phyloP scores from a whole-genome alignment of 805 yeast species.

The Kregervanrija pseudodelftensis region DNA sequence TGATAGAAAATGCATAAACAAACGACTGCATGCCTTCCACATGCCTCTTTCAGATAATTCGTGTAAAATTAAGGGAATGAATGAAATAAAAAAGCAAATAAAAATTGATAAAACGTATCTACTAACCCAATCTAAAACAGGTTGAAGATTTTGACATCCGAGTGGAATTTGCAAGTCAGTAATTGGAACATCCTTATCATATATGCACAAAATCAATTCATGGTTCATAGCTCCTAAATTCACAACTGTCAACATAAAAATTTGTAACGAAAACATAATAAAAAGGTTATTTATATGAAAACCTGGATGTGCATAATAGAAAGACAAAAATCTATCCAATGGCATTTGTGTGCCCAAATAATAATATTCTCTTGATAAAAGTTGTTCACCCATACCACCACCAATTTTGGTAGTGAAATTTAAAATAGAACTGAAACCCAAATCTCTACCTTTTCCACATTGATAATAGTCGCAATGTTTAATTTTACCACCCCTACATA shows the following conservation, averaged over 20 bases:
- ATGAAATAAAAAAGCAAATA: slow-evolving; percentile 88
- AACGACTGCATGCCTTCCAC: slow-evolving; percentile 63
- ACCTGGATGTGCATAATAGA: slow-evolving; percentile 96
- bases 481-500: slow-evolving; percentile 85
- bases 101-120: slow-evolving; percentile 84
- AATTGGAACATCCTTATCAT: slow-evolving; percentile 58
- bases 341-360: slow-evolving; percentile 87
- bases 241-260: slow-evolving; percentile 73
- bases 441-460: slow-evolving; percentile 94
- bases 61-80: slow-evolving; percentile 80
- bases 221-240: slow-evolving; percentile 73
- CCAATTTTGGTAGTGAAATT: slow-evolving; percentile 95
- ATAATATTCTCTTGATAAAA: slow-evolving; percentile 85
- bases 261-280: slow-evolving; percentile 78
- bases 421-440: slow-evolving; percentile 87
- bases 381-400: slow-evolving; percentile 98
- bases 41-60: slow-evolving; percentile 83
- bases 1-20: slow-evolving; percentile 70
- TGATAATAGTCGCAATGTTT: slow-evolving; percentile 95
- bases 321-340: slow-evolving; percentile 81
- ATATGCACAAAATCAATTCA: slow-evolving; percentile 64
- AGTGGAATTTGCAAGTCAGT: slow-evolving; percentile 69
- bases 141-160: slow-evolving; percentile 81
- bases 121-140: slow-evolving; percentile 86
- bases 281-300: slow-evolving; percentile 89